A percentile compares a stretch with the other conserved stretches of the same genome.
phyloP scores from a whole-genome alignment of 306 rosid species.

The Sophora flavescens region DNA sequence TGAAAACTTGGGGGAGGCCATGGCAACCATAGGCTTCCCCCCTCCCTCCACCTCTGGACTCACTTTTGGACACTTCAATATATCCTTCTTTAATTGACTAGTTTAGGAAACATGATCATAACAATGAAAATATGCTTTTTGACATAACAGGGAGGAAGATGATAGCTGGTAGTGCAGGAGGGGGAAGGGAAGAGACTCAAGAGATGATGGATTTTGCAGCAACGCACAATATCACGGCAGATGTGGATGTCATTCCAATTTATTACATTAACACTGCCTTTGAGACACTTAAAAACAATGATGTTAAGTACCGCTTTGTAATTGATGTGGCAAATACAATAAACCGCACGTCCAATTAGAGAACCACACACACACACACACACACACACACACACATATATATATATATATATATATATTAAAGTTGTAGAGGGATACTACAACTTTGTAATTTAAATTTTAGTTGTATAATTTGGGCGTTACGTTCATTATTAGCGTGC shows the following conservation, averaged over 20 bases:
- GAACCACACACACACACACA: no score
- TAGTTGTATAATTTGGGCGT: no score
- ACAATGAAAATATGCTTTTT: not conserved
- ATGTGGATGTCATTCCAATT: constrained; percentile 51
- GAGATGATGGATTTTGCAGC: constrained; percentile 55
- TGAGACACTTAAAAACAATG: constrained; percentile 45
- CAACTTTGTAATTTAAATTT: no score
- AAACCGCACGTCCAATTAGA: not conserved
- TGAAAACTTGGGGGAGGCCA: no score
- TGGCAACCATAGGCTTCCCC: no score
- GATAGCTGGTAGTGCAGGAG: constrained; percentile 47
- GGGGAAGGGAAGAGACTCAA: constrained; percentile 47
- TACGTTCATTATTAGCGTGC: not conserved
- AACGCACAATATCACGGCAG: constrained; percentile 47
- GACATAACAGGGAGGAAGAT: constrained; percentile 45
- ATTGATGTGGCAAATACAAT: constrained; percentile 41
- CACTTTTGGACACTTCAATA: not conserved
- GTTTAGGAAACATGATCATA: not conserved
- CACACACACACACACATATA: no score
- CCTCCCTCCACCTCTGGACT: no score
- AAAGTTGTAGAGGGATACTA: no score
- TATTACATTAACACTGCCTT: constrained; percentile 52
- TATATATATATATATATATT: no score
- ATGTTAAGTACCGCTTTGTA: constrained; percentile 56
- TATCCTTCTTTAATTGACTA: no score